Percentiles rank a stretch among this genome's conserved stretches.
These are phyloP conservation scores for Aspergillus novofumigatus DNA, from an alignment of 2,329 filamentous ascomycete species.

Conservation along the genomic window DNA sequence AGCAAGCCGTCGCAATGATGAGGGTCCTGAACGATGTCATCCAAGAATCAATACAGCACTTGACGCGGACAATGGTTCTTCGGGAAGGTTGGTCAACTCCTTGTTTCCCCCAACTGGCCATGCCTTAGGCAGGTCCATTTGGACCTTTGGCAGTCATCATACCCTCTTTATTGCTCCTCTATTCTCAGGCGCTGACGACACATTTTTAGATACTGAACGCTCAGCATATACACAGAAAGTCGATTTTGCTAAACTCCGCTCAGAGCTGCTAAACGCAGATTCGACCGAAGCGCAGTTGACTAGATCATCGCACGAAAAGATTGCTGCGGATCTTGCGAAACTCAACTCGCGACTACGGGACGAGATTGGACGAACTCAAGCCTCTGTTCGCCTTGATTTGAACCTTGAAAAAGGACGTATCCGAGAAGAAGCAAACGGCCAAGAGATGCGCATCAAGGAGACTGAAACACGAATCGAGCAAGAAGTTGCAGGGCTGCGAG, in stretches of 20 bases:
- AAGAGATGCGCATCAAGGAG: slow-evolving; percentile 98
- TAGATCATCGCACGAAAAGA: slow-evolving; percentile 80
- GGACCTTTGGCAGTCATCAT: neutral
- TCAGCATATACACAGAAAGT: slow-evolving; percentile 77
- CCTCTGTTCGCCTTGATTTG: slow-evolving; percentile 83
- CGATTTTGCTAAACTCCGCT: slow-evolving; percentile 94
- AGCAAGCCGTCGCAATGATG: slow-evolving; percentile 98
- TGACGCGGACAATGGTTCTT: slow-evolving; percentile 95
- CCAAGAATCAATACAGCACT: slow-evolving; percentile 95
- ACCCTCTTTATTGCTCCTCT: neutral
- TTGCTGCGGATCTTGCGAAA: slow-evolving; percentile 93
- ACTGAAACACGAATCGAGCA: slow-evolving; percentile 98
- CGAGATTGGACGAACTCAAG: slow-evolving; percentile 91
- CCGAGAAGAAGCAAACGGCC: slow-evolving; percentile 88
- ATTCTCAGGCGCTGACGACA: neutral
- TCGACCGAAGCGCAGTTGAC: slow-evolving; percentile 87
- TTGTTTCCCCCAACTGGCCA: neutral
- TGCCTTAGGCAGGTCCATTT: neutral
- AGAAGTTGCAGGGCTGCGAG: slow-evolving; percentile 83
- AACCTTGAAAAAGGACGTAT: slow-evolving; percentile 97
- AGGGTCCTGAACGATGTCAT: slow-evolving; percentile 94
- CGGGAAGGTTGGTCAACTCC: slow-evolving; percentile 68
- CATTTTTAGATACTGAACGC: slow-evolving; percentile 42
- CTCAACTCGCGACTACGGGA: slow-evolving; percentile 83
- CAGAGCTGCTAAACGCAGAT: slow-evolving; percentile 87